Evolutionary conservation across 1,139 yeast genomes (phyloP).

Genomic region (Taphrina confusa): DNA sequence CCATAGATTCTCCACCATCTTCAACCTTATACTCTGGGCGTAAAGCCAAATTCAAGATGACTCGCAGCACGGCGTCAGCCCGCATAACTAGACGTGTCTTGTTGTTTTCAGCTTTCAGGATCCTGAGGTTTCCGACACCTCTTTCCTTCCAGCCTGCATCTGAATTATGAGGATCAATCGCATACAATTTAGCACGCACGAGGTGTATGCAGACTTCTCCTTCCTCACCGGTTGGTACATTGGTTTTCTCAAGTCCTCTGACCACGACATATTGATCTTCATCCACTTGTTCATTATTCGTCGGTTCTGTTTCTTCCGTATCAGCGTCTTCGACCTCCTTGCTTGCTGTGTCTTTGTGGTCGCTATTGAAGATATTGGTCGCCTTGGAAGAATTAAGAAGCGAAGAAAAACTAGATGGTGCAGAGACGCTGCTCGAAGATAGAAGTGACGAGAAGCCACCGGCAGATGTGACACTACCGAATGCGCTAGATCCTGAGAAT

Average conservation of each 20-base stretch:
- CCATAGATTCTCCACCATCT: constrained; percentile 30
- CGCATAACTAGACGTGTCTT: constrained; percentile 63
- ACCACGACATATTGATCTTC: constrained; percentile 35
- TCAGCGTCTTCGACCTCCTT: not conserved
- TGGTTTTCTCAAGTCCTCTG: constrained; percentile 19
- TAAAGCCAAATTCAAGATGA: constrained; percentile 75
- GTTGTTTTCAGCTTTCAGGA: constrained; percentile 49
- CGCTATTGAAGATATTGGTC: not conserved
- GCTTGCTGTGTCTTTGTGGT: not conserved
- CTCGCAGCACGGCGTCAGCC: constrained; percentile 79
- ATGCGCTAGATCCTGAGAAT: not conserved
- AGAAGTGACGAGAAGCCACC: not conserved
- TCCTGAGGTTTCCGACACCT: constrained; percentile 83
- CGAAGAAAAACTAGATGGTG: not conserved
- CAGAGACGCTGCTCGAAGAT: not conserved
- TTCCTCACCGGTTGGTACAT: constrained; percentile 76
- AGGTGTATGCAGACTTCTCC: constrained; percentile 69
- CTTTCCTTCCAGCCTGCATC: constrained; percentile 91
- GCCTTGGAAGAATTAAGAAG: not conserved
- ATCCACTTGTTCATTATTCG: not conserved
- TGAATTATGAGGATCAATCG: constrained; percentile 55
- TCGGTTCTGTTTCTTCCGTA: no score
- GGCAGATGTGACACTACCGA: not conserved
- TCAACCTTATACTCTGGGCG: constrained; percentile 17
- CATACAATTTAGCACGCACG: constrained; percentile 77